These are phyloP conservation scores for Phyllosticta ampelicida DNA, from an alignment of 2,329 filamentous ascomycete species.

Conservation along the genomic window DNA sequence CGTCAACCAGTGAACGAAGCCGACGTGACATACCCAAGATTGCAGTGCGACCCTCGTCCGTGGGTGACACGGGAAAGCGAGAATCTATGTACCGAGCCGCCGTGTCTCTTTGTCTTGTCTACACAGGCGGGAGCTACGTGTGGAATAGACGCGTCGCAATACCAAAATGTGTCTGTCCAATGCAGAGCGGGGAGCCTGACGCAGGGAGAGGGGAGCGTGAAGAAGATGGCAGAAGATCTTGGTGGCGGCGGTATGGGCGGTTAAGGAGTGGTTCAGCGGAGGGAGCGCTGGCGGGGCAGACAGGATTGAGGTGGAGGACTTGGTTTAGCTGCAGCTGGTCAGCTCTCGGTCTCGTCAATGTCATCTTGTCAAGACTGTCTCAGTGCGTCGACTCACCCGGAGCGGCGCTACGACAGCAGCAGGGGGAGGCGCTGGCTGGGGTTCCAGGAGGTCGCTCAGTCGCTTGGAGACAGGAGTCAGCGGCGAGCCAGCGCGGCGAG, in stretches of 20 bases:
- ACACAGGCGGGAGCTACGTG: not conserved
- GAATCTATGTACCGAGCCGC: not conserved
- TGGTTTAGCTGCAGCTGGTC: not conserved
- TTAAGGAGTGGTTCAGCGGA: not conserved
- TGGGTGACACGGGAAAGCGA: slow-evolving; percentile 7
- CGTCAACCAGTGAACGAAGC: slow-evolving; percentile 7
- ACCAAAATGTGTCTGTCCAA: not conserved
- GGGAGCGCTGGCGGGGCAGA: not conserved
- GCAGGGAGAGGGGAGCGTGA: not conserved
- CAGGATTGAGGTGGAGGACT: not conserved
- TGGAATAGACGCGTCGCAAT: not conserved
- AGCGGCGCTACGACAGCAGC: not conserved
- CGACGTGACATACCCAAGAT: slow-evolving; percentile 11
- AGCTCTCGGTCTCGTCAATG: not conserved
- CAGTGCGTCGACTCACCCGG: not conserved
- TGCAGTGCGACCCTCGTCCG: slow-evolving; percentile 9
- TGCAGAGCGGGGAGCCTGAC: not conserved
- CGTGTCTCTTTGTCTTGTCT: not conserved
- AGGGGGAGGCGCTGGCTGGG: not conserved
- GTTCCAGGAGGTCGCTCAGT: slow-evolving; percentile 5
- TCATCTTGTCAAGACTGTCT: not conserved
- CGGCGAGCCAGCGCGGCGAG: not conserved
- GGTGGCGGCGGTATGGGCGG: not conserved
- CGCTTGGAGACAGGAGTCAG: not conserved
- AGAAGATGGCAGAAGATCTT: not conserved